A percentile compares a stretch with the other conserved stretches of the same genome.
phyloP scores from a whole-genome alignment of 257 asterid species.

The Eucommia ulmoides region DNA sequence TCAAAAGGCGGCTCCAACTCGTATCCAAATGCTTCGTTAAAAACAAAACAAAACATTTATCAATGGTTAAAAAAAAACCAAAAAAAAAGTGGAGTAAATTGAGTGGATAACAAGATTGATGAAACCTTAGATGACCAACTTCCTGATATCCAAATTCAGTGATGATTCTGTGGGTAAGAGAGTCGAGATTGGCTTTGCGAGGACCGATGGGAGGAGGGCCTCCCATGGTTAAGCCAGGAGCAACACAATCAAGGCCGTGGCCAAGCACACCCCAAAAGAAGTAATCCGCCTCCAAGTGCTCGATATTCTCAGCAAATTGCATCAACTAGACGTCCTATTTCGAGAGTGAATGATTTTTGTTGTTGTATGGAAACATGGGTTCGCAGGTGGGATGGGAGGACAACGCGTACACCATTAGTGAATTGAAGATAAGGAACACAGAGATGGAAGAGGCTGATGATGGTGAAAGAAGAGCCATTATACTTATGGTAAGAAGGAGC shows the following conservation, averaged over 20 bases:
- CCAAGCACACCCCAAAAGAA: background rate
- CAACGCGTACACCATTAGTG: too few relatives aligned
- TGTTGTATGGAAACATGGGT: too few relatives aligned
- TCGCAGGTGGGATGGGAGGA: too few relatives aligned
- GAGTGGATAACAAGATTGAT: too few relatives aligned
- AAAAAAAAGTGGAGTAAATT: background rate
- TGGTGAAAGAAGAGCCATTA: too few relatives aligned
- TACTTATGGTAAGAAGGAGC: too few relatives aligned
- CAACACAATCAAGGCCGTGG: background rate
- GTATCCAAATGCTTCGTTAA: conserved; percentile 33
- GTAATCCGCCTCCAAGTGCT: background rate
- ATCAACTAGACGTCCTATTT: background rate
- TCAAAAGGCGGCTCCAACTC: conserved; percentile 32
- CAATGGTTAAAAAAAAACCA: too few relatives aligned
- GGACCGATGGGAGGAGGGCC: background rate
- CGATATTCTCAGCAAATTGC: background rate
- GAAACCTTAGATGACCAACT: background rate
- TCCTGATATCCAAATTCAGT: background rate
- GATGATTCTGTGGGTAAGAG: background rate
- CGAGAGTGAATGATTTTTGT: conserved; percentile 55
- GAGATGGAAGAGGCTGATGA: too few relatives aligned
- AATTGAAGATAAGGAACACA: too few relatives aligned
- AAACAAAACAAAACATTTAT: too few relatives aligned
- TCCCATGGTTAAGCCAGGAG: background rate
- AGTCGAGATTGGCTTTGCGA: background rate